Conservation (phyloP, 495 filamentous ascomycete species). For the Neurospora sp. region DNA sequence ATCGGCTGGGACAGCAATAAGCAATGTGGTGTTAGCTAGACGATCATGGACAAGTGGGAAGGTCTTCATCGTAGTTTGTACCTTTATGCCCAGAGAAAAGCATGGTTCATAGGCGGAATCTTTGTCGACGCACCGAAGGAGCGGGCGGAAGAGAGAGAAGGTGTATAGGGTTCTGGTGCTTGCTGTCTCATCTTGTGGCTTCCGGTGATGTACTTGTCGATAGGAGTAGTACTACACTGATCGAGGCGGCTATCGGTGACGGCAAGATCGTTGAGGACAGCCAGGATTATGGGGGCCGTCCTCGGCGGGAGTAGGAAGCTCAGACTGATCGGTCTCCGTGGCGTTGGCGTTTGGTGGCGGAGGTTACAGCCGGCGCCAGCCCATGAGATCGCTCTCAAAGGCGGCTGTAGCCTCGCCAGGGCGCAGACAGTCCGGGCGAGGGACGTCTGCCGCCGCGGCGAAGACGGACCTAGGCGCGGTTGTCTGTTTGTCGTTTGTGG, state of each 20-base stretch:
- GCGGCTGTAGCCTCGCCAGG: too few relatives aligned
- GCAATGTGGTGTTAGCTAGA: neutral
- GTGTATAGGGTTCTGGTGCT: neutral
- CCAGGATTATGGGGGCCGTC: neutral
- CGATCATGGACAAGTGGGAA: neutral
- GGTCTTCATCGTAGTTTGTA: too few relatives aligned
- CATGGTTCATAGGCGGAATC: neutral
- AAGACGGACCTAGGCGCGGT: neutral
- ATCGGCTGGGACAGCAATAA: neutral
- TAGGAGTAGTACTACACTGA: slow-evolving; percentile 5
- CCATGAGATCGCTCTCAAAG: too few relatives aligned
- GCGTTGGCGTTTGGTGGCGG: too few relatives aligned
- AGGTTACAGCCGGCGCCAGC: too few relatives aligned
- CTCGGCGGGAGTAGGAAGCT: neutral
- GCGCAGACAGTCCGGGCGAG: too few relatives aligned
- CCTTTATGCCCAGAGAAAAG: neutral
- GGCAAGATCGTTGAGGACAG: neutral
- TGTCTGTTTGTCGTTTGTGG: neutral
- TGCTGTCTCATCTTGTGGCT: slow-evolving; percentile 29
- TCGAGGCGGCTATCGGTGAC: neutral
- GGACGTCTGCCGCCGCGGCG: too few relatives aligned
- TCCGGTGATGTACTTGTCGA: slow-evolving; percentile 31
- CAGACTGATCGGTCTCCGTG: too few relatives aligned
- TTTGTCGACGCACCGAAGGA: neutral
- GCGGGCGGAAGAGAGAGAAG: neutral